Evolutionary conservation across 768 basidiomycete species (phyloP), one percentile per base, ranked within the genome.

Genomic region (Saitozyma podzolica): DNA sequence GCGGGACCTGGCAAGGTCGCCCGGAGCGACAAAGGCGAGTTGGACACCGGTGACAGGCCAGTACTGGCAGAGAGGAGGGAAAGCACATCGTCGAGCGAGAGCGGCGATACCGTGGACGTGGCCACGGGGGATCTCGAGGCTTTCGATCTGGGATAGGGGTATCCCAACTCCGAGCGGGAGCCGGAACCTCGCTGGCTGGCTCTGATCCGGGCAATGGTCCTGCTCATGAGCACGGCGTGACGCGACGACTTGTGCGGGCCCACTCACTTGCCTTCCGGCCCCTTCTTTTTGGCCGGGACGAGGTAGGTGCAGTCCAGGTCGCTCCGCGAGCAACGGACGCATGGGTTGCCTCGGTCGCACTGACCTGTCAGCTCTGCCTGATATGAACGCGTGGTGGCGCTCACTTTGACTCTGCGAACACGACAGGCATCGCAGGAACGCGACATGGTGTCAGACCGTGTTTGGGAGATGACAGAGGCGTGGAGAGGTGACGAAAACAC

Each of bases 221-320:
- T 54, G 40, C 3, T 8, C 40, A 54, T 20, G 53, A 29, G 29
- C 13, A 54, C 39, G 39, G 45, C n/a, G 13, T 11, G 11, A 6
- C 45, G n/a, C 6, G 6, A 47, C n/a, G n/a, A 13, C 13, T 13
- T 47, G 45, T 29, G 29, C 29, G 29, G 29, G 29, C 29, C 29
- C 29, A 47, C 45, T 47, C 20, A 54, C 53, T 54, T 54, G 7
- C 53, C 53, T 37, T 29, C 20, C n/a, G 53, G 53, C 9, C 53
- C 53, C 19, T 40, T 17, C 53, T 54, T 54, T 3, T 37, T n/a
- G 1, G 53, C 29, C 16, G 20, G 53, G 8, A 29, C 39, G 29
- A 37, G 29, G 20, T 54, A 54, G 8, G 53, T 54, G 53, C 53
- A 54, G 20, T 29, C 19, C 40, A 54, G 39, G 9, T 37, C 53